These are phyloP conservation scores for Xylariaceae sp. DNA, from an alignment of 2,329 filamentous ascomycete genomes.

Conservation along the genomic window DNA sequence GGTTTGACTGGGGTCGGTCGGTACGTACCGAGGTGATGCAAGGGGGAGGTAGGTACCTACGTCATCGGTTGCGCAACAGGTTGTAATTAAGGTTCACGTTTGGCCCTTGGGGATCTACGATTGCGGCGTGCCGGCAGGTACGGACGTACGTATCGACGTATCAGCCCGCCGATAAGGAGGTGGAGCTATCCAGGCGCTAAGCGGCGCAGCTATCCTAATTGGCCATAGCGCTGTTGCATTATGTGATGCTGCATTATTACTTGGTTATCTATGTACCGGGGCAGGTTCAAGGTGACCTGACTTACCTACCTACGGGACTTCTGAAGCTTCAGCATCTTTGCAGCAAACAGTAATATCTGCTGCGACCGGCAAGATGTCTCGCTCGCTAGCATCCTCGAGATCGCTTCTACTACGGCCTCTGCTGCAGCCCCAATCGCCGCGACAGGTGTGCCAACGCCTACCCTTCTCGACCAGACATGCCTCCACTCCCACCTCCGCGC, in stretches of 20 bases:
- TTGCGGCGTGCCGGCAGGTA: too few relatives aligned
- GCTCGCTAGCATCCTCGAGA: constrained; percentile 18
- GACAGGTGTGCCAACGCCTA: constrained; percentile 12
- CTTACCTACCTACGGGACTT: too few relatives aligned
- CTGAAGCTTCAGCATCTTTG: not conserved
- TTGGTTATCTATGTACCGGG: too few relatives aligned
- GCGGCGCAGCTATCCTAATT: not conserved
- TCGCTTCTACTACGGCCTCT: constrained; percentile 22
- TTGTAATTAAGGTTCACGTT: not conserved
- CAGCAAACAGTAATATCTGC: not conserved
- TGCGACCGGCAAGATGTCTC: constrained; percentile 21
- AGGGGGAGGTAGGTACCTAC: not conserved
- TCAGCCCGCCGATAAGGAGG: not conserved
- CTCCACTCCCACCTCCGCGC: constrained; percentile 6
- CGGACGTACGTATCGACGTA: too few relatives aligned
- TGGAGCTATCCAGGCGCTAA: not conserved
- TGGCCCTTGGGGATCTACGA: not conserved
- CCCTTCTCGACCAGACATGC: constrained; percentile 14
- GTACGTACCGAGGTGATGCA: not conserved
- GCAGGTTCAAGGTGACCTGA: too few relatives aligned
- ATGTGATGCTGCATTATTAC: too few relatives aligned
- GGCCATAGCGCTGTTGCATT: too few relatives aligned
- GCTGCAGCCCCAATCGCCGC: constrained; percentile 3
- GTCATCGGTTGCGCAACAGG: not conserved
- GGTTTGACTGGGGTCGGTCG: not conserved